Percentiles rank a stretch among this genome's conserved stretches.
These are phyloP conservation scores for Cinnamomum chago DNA, from an alignment of 164 flowering plant species.

Conservation along the genomic window DNA sequence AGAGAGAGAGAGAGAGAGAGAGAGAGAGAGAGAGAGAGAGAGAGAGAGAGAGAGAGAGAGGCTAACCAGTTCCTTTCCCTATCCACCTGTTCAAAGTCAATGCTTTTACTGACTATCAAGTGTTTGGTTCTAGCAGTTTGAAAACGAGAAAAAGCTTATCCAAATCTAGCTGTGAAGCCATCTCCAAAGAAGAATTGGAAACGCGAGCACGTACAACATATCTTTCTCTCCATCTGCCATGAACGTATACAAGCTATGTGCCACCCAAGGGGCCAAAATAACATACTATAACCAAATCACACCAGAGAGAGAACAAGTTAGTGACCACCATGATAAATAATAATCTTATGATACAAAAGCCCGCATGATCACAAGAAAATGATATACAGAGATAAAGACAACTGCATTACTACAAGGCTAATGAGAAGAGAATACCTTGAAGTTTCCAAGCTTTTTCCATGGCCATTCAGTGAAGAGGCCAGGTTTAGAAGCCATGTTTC, in stretches of 20 bases:
- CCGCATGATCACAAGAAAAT: neutral
- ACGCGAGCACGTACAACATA: neutral
- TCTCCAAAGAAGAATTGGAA: constrained; percentile 4
- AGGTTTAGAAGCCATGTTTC: neutral
- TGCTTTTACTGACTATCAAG: constrained; percentile 23
- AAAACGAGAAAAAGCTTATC: constrained; percentile 9
- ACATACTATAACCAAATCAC: neutral
- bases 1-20: no score
- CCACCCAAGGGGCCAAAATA: constrained; percentile 5
- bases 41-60: neutral
- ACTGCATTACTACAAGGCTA: neutral
- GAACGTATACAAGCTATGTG: neutral
- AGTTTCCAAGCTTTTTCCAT: constrained; percentile 10
- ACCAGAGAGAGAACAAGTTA: no score
- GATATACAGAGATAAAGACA: neutral
- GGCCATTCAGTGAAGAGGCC: constrained; percentile 15
- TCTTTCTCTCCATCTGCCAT: neutral
- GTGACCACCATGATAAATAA: no score
- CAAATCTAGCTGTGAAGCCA: constrained; percentile 7
- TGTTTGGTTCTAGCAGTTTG: constrained; percentile 13
- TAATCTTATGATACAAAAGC: neutral
- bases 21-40: no score
- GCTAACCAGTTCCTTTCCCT: constrained; percentile 2
- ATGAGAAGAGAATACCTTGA: neutral
- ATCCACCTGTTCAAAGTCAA: constrained; percentile 22